A percentile compares a stretch with the other conserved stretches of the same genome.
Evolutionary conservation across 1,284 basidiomycete species (phyloP).

Genomic region (Pterulicium gracile): DNA sequence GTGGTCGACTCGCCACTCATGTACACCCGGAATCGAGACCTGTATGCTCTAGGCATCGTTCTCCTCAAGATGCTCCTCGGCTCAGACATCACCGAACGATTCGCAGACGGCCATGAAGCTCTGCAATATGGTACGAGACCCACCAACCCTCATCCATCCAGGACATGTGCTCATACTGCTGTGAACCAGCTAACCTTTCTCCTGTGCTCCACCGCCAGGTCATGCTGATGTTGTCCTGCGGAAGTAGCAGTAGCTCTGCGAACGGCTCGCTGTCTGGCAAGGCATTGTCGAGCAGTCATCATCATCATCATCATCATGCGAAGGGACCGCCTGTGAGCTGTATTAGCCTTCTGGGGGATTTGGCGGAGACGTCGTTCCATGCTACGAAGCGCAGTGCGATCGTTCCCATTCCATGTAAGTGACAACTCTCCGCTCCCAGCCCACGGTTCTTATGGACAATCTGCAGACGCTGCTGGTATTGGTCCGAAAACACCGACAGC

Average conservation of each 20-base stretch:
- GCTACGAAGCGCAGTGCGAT: constrained; percentile 11
- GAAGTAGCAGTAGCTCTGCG: constrained; percentile 35
- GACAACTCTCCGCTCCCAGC: too few species aligned
- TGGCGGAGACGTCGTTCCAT: constrained; percentile 24
- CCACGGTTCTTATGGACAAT: too few species aligned
- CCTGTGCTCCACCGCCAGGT: constrained; percentile 36
- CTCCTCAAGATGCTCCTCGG: constrained; percentile 71
- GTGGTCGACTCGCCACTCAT: constrained; percentile 57
- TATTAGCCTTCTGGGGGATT: constrained; percentile 27
- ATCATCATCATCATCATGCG: neutral
- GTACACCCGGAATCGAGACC: constrained; percentile 62
- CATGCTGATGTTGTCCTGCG: constrained; percentile 43
- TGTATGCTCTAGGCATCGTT: constrained; percentile 64
- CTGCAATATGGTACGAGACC: neutral
- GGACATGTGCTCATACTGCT: too few species aligned
- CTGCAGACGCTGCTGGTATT: too few species aligned
- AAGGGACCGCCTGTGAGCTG: neutral
- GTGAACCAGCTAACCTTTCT: constrained; percentile 42
- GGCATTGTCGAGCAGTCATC: constrained; percentile 26
- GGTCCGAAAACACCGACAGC: neutral
- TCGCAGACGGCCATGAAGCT: constrained; percentile 1
- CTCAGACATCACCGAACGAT: constrained; percentile 44
- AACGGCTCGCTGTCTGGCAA: too few species aligned
- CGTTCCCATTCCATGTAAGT: neutral
- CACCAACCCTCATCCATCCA: constrained; percentile 8